Evolutionary conservation across 352 stramenopile species (phyloP), one percentile per base, ranked within the genome.

Genomic region (Phytophthora vignae): DNA sequence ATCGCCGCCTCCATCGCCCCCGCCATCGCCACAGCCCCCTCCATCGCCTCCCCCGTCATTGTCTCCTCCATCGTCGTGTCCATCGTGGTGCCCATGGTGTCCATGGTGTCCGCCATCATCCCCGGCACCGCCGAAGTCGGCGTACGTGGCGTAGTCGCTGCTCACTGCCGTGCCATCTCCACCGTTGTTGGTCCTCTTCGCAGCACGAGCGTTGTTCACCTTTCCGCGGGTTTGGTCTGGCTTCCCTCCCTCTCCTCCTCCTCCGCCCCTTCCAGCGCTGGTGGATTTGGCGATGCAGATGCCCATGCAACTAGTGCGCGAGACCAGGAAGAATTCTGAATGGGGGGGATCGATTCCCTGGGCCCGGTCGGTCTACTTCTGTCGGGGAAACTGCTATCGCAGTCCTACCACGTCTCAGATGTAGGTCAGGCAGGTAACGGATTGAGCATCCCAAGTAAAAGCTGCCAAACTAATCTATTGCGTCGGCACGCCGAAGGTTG

Each of bases 71-170:
- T 31, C 31, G 7, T 61, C 15, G 14, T 62, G 17, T 31, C 61
- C 61, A 2, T n/a, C 33, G 25, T 36, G 33, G 12, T 19, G 52
- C 5, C 60, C 60, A n/a, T 29, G n/a, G 6, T 53, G 17, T 4
- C 48, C 44, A 19, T 64, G 27, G n/a, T 64, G 58, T 36, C 29
- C 7, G 7, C 11, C 29, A 36, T 36, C 29, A 36, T 12, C 27
- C 15, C 27, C 62, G n/a, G 29, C 31, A 50, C 40, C 52, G 11
- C 52, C 62, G 36, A 69, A 69, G 29, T 63, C 62, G 2, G 62
- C 21, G 42, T 69, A 63, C 40, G 31, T 57, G 25, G 25, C 12
- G 8, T 62, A 69, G 14, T 68, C 52, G n/a, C 22, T 49, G 10
- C 25, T 49, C 40, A 57, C 62, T 4, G 62, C 44, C 12, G 62